Base-by-base conservation (phyloP, 192 early-diverging fungal genomes). In the Spizellomyces sp. region DNA sequence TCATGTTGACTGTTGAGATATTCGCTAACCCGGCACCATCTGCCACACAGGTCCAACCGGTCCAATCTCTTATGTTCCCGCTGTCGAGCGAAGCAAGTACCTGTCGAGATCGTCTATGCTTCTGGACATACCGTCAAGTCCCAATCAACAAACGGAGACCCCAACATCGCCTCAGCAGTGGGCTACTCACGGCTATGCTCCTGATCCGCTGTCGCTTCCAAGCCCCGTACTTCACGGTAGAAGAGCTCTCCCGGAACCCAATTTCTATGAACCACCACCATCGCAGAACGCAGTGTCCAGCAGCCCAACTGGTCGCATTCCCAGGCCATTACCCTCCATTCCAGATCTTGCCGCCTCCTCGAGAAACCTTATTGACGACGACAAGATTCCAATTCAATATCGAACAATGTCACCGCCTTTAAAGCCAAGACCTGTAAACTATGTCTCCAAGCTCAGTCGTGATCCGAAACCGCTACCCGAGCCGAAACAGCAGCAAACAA, bases 51-150 rank as follows among this genome's bases (percentile, higher is more conserved):
- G 64, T 17, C 71, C 71, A 9, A 58, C 71, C 14, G 22, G 48
- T 8, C 71, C 71, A n/a, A 41, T 67, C 8, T 67, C 71, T 4
- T 74, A 74, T 47, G 47, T 74, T 9, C 64, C 71, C 46, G 71
- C 71, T 10, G 36, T 56, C 6, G 65, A 67, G 45, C 71, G 71
- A 36, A 67, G 64, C 57, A 66, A 67, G 47, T 67, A 46, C 57
- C 6, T 74, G 1, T 57, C 63, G 17, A 14, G 43, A 22, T 58
- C 22, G 12, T 74, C 71, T 3, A 15, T 41, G 9, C 58, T 66
- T 15, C 58, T 74, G 12, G 45, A 74, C 21, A 12, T 48, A 9
- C 71, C 71, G 8, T 44, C 55, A 42, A 67, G 64, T 48, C 71
- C 71, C 15, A 72, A 62, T 15, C 70, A 72, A 27, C 57, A 72